Base-by-base conservation (phyloP, 2,329 filamentous ascomycete species). In the Stagonosporopsis vannaccii region DNA sequence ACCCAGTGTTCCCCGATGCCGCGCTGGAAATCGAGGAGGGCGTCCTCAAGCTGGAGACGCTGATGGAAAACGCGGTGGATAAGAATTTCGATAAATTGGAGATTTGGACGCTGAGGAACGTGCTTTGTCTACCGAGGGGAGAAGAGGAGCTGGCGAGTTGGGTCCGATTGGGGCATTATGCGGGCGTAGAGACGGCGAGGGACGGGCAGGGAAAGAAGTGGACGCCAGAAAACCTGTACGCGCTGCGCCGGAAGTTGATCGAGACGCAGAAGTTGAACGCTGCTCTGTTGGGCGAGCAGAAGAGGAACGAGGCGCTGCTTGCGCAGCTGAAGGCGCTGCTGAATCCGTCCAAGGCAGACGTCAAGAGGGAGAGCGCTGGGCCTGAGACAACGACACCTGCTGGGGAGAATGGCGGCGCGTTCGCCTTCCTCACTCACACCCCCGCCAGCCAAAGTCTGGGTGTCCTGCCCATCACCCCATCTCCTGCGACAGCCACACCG, bases 101-200 rank as follows among this genome's bases (percentile, higher is more conserved):
- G 80, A 90, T 99, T 53, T 97, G 94, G 79, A 89, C 92, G 47
- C 82, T 99, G 80, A 84, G 92, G 63, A 97, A 97, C 85, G 44
- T 85, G 11, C 67, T 82, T 47, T 78, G 78, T 40, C 71, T 82
- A 32, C 77, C 77, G 25, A 72, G 88, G 25, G 90, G 94, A 42
- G 69, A 72, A 41, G 72, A 67, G 35, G 68, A 67, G 28, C 79
- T 90, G 67, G 84, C 86, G 55, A 84, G 86, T 54, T 97, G 90
- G 86, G 88, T 98, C 62, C 82, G 89, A 49, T 80, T 99, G 61
- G 85, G 85, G 43, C 94, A 98, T 81, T 97, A 99, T 78, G 87
- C 25, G 92, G 74, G 91, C 11, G n/a, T 36, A 22, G 22, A 37
- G n/a, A 39, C 23, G 11, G 15, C n/a, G 26, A 30, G 20, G 4